Conservation (phyloP, 139 green algal species). For the Chlorella sp. region DNA sequence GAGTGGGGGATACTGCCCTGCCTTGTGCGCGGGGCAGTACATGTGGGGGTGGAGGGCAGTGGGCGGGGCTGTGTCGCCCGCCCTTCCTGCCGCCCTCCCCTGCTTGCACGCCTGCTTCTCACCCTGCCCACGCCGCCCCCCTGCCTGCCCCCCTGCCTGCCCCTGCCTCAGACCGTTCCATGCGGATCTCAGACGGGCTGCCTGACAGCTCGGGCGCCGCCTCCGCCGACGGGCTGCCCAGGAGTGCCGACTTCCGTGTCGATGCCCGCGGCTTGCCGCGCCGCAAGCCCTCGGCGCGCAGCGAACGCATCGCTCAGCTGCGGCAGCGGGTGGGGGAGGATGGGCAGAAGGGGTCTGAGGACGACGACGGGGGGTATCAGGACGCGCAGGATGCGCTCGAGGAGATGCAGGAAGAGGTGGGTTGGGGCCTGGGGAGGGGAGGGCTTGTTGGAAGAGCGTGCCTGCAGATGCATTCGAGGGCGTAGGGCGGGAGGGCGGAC, state of each 20-base stretch:
- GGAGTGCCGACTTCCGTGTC: not conserved
- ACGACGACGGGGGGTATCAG: constrained; percentile 40
- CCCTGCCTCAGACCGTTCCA: not conserved
- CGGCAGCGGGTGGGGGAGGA: constrained; percentile 26
- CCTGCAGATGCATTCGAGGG: no score
- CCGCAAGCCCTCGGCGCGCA: not conserved
- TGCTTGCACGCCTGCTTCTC: no score
- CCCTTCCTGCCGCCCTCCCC: no score
- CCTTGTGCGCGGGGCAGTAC: no score
- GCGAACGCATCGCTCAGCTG: constrained; percentile 40
- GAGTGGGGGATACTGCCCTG: no score
- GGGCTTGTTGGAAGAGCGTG: constrained; percentile 10
- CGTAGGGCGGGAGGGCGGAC: no score
- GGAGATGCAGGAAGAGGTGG: constrained; percentile 82
- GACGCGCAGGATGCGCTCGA: constrained; percentile 74
- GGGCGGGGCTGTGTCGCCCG: no score
- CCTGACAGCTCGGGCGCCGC: not conserved
- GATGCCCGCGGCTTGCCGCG: not conserved
- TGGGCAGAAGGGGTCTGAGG: constrained; percentile 23
- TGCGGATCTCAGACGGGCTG: not conserved
- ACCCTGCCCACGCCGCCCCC: not conserved
- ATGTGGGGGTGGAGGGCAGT: no score
- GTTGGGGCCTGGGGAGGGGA: constrained; percentile 60
- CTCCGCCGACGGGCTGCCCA: not conserved
- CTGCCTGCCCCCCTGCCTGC: not conserved